phyloP scores from a whole-genome alignment of 2,329 filamentous ascomycete genomes.

The Pseudopyrenochaeta lycopersici region DNA sequence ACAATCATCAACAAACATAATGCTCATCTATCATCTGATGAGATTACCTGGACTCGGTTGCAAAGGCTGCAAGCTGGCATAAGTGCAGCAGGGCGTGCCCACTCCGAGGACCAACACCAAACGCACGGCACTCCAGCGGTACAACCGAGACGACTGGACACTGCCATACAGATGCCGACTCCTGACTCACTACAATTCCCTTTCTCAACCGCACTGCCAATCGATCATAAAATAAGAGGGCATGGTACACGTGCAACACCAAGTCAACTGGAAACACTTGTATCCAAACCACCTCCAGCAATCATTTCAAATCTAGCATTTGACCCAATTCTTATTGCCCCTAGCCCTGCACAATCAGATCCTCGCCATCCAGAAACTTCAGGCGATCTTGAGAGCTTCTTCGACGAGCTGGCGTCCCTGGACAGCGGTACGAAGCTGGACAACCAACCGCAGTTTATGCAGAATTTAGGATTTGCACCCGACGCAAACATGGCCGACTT shows the following conservation, averaged over 20 bases:
- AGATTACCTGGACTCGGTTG: constrained; percentile 23
- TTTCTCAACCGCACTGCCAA: constrained; percentile 6
- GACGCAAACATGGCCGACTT: constrained; percentile 68
- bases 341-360: constrained; percentile 22
- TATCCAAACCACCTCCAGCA: constrained; percentile 16
- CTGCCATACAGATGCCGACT: constrained; percentile 21
- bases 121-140: constrained; percentile 2
- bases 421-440: constrained; percentile 63
- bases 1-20: constrained; percentile 26
- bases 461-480: constrained; percentile 71
- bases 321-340: not conserved
- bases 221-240: not conserved
- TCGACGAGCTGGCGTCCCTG: constrained; percentile 66
- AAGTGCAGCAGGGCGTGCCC: constrained; percentile 17
- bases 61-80: constrained; percentile 25
- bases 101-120: not conserved
- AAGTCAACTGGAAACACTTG: constrained; percentile 15
- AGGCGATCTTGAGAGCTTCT: constrained; percentile 61
- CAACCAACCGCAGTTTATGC: constrained; percentile 70
- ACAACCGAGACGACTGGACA: constrained; percentile 8
- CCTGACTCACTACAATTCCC: constrained; percentile 31
- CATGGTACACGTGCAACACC: constrained; percentile 2
- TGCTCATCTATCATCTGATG: constrained; percentile 20
- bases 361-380: constrained; percentile 47
- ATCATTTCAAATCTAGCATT: not conserved